These are phyloP conservation scores for Fusarium cyanostomum DNA, from an alignment of 2,329 filamentous ascomycete species.

Conservation along the genomic window DNA sequence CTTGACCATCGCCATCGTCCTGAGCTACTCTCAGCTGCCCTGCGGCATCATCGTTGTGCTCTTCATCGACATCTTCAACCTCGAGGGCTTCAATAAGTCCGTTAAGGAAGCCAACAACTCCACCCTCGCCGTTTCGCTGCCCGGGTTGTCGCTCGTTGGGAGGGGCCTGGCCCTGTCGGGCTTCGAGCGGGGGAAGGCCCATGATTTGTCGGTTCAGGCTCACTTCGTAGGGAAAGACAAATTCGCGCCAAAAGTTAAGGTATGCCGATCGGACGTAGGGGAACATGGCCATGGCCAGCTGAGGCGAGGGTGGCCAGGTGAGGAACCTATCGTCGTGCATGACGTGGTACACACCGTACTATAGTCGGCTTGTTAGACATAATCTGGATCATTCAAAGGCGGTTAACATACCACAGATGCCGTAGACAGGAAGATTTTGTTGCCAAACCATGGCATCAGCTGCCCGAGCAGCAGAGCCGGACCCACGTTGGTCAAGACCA, in stretches of 20 bases:
- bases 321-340: slow-evolving; percentile 57
- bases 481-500: slow-evolving; percentile 56
- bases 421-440: slow-evolving; percentile 54
- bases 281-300: slow-evolving; percentile 60
- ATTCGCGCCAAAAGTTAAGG: slow-evolving; percentile 55
- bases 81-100: slow-evolving; percentile 51
- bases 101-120: slow-evolving; percentile 50
- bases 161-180: slow-evolving; percentile 29
- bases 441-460: slow-evolving; percentile 54
- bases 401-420: slow-evolving; percentile 52
- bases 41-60: slow-evolving; percentile 29
- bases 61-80: slow-evolving; percentile 46
- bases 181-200: slow-evolving; percentile 49
- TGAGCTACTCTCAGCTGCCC: slow-evolving; percentile 29
- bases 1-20: slow-evolving; percentile 36
- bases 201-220: slow-evolving; percentile 59
- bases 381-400: no score
- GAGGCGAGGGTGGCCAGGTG: slow-evolving; percentile 63
- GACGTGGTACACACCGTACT: slow-evolving; percentile 61
- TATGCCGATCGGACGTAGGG: slow-evolving; percentile 59
- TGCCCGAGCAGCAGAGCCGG: slow-evolving; percentile 57
- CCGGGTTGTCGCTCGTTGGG: slow-evolving; percentile 29
- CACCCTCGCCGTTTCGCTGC: slow-evolving; percentile 43
- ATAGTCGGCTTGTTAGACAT: slow-evolving; percentile 1
- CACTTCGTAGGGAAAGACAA: slow-evolving; percentile 59